A percentile compares a stretch with the other conserved stretches of the same genome.
Conservation (phyloP, 2,329 filamentous ascomycete genomes). For the Metarhizium anisopliae region DNA sequence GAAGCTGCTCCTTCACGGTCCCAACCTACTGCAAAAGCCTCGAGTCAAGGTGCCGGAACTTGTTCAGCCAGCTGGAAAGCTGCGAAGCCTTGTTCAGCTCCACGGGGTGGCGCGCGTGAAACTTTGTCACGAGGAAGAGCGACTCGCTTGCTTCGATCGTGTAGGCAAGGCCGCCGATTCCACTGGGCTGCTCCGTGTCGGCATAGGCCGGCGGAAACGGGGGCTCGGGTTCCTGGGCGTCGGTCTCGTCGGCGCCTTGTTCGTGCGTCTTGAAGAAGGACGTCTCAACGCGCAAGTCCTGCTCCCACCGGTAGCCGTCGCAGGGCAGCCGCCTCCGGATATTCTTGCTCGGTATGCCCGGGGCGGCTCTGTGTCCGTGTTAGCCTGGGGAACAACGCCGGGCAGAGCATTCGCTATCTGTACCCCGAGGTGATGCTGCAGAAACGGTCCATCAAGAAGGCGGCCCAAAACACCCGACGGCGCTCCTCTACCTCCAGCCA, state of each 20-base stretch:
- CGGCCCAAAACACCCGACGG: conserved; percentile 31
- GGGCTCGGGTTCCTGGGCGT: no score
- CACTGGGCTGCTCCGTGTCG: no score
- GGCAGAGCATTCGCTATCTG: conserved; percentile 17
- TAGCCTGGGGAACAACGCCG: no score
- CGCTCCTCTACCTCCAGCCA: conserved; percentile 31
- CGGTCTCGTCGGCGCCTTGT: no score
- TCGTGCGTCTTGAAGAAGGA: no score
- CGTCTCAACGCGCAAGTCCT: conserved; percentile 23
- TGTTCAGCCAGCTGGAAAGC: conserved; percentile 31
- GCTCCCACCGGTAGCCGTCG: conserved; percentile 29
- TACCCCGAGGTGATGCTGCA: conserved; percentile 29
- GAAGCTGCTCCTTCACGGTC: neutral
- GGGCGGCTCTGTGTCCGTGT: no score
- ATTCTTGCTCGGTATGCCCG: neutral
- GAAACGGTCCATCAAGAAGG: conserved; percentile 32
- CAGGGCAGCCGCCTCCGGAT: conserved; percentile 27
- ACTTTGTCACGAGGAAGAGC: conserved; percentile 30
- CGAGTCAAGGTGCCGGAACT: conserved; percentile 34
- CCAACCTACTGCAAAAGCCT: conserved; percentile 28
- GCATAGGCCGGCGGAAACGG: no score
- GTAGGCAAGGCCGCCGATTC: conserved; percentile 31
- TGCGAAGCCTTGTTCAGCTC: conserved; percentile 25
- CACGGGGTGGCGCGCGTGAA: conserved; percentile 31
- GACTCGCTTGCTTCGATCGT: conserved; percentile 34